Base-by-base conservation (phyloP, 23 red algal genomes). In the Cyanidiococcus yangmingshanensis region DNA sequence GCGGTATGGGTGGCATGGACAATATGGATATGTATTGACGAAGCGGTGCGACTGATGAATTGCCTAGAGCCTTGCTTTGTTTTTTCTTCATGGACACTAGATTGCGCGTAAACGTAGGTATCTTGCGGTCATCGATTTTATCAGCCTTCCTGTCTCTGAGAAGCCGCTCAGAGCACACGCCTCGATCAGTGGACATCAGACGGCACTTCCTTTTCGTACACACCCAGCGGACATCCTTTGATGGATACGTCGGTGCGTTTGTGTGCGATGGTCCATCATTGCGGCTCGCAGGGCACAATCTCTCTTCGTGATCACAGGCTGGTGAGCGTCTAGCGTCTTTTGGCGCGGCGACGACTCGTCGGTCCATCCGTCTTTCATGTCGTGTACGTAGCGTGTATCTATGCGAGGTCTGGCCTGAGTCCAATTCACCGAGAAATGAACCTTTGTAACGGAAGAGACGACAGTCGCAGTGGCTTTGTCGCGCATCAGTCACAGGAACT, bases 1-100 rank as follows among this genome's bases (percentile, higher is more conserved):
- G 78, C 31, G 78, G 78, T 1, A 81, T 81, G 78, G 78, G 78
- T 41, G 78, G 78, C 41, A 81, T 81, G 78, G 78, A 81, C 68
- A 54, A 54, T 54, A 54, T 54, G 45, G 45, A 54, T 54, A 81
- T 81, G 78, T 81, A 81, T 57, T 81, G 34, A 57, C 1, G 39
- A 25, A 2, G 12, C 41, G 37, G 40, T 21, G 58, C 33, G 74
- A 76, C 29, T 39, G 33, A 38, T 39, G 33, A 35, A 76, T 1
- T 32, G 45, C 45, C 36, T 30, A 76, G 74, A 76, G 29, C 33
- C 3, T 15, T 15, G 16, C 15, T 12, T 35, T 25, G 63, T 27
- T 25, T 25, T 29, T 32, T 30, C 63, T 3, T 30, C 7, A 32
- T 2, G 7, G 32, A 25, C 63, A 2, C n/a, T 71, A 25, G 63